Evolutionary conservation across 306 rosid genomes (phyloP).

Genomic region (Trichosanthes truncata): DNA sequence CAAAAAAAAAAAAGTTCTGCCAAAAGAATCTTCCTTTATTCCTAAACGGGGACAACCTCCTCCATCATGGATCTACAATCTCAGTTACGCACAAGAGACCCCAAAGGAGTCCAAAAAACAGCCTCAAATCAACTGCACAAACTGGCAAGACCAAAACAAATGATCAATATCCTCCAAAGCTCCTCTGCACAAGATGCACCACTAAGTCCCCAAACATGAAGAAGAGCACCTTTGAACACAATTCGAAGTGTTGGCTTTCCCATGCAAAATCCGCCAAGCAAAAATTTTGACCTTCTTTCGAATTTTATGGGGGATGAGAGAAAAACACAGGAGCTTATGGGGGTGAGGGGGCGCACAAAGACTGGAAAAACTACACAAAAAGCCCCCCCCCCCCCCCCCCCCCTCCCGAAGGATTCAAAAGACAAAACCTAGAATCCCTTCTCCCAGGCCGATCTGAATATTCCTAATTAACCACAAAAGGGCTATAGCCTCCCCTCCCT

Average conservation of each 20-base stretch:
- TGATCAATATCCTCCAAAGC: not conserved
- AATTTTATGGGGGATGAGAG: not conserved
- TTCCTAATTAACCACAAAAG: not conserved
- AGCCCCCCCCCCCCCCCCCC: too few species aligned
- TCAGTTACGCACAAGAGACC: not conserved
- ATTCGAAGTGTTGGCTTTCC: not conserved
- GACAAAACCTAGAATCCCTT: not conserved
- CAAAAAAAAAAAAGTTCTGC: not conserved
- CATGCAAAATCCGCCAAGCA: not conserved
- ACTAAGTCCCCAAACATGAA: not conserved
- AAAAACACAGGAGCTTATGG: not conserved
- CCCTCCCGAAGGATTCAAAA: not conserved
- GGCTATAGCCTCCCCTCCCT: not conserved
- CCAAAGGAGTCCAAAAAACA: not conserved
- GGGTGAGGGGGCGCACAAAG: not conserved
- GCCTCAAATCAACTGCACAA: not conserved
- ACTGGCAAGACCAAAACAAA: not conserved
- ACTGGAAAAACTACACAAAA: not conserved
- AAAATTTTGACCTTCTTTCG: not conserved
- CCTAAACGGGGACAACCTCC: not conserved
- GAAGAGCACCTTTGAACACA: not conserved
- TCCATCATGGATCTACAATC: not conserved
- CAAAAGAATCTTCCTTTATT: not conserved
- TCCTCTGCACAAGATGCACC: not conserved
- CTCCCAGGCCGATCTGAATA: not conserved